Percentiles rank a stretch among this genome's conserved stretches.
phyloP scores from a whole-genome alignment of 352 stramenopile species.

The Phytophthora rubi region DNA sequence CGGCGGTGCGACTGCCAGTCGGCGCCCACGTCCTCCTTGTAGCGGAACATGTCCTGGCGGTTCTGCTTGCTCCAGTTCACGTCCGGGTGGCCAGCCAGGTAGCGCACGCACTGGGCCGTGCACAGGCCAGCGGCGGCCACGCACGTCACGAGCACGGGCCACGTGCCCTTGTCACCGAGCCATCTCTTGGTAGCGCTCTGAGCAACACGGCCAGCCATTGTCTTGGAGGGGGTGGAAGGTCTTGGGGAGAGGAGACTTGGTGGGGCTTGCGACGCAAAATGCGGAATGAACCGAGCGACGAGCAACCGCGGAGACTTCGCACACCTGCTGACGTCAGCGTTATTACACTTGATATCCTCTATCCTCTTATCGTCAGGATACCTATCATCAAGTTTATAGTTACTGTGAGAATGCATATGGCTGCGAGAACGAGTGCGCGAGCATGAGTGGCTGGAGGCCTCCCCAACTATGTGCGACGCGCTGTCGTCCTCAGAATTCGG shows the following conservation, averaged over 20 bases:
- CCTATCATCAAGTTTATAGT: neutral
- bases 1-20: slow-evolving; percentile 83
- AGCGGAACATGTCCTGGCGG: slow-evolving; percentile 72
- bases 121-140: slow-evolving; percentile 65
- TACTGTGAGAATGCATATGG: slow-evolving; percentile 2
- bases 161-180: slow-evolving; percentile 81
- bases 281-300: slow-evolving; percentile 49
- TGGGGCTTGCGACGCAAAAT: slow-evolving; percentile 57
- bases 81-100: slow-evolving; percentile 73
- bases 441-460: slow-evolving; percentile 36
- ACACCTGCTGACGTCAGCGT: slow-evolving; percentile 36
- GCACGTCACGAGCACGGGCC: slow-evolving; percentile 78
- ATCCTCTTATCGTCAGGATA: slow-evolving; percentile 6
- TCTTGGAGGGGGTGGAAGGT: slow-evolving; percentile 36
- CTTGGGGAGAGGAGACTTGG: slow-evolving; percentile 21
- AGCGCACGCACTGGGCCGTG: slow-evolving; percentile 78
- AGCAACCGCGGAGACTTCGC: slow-evolving; percentile 18
- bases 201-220: slow-evolving; percentile 55
- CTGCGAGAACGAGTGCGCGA: slow-evolving; percentile 1
- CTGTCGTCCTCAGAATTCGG: slow-evolving; percentile 34
- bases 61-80: slow-evolving; percentile 85
- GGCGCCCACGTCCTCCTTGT: slow-evolving; percentile 64
- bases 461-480: slow-evolving; percentile 15
- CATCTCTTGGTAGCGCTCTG: slow-evolving; percentile 67
- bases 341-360: slow-evolving; percentile 13